Evolutionary conservation across 2,329 filamentous ascomycete species (phyloP), one percentile per base, ranked within the genome.

Genomic region (Aspergillus novoparasiticus): DNA sequence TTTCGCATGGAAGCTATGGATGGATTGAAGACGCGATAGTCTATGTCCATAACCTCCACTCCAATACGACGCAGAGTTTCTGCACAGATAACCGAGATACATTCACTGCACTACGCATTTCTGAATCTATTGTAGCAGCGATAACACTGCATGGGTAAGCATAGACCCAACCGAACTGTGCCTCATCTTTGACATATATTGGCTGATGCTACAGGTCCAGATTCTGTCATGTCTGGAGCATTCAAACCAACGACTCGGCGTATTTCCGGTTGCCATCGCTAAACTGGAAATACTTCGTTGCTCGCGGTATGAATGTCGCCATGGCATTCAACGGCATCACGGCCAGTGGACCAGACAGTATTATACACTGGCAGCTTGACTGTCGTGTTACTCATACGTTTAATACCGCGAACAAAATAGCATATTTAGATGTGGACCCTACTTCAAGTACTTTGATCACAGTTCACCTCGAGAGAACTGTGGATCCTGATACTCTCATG

Each of bases 161-260:
- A 23, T 43, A 26, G 21, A 39, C 26, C 32, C 32, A 39, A 39
- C 48, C 28, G 10, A n/a, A 19, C 14, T 51, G n/a, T 51, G 16
- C 28, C 28, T 21, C 48, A 9, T 39, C 14, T 26, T 55, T 26
- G 23, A 39, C 21, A 14, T 55, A 12, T 2, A 21, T 12, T n/a
- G 23, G 62, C 34, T 60, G 19, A 34, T 46, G 10, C 21, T 53
- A 16, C 59, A 54, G 32, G 51, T 58, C n/a, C 21, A 76, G 74
- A 32, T 69, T 71, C 34, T 77, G 75, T 48, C 67, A 75, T 63
- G 68, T 72, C n/a, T 78, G 75, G 73, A 64, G 73, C 48, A 54
- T 72, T 19, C 28, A 64, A 14, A 71, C 69, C 2, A 62, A 68
- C 19, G 62, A 70, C 21, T 39, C 66, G 30, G 61, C 60, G 26